A percentile compares a stretch with the other conserved stretches of the same genome.
These are phyloP conservation scores for Cadophora sp. DNA, from an alignment of 2,329 filamentous ascomycete genomes.

Conservation along the genomic window DNA sequence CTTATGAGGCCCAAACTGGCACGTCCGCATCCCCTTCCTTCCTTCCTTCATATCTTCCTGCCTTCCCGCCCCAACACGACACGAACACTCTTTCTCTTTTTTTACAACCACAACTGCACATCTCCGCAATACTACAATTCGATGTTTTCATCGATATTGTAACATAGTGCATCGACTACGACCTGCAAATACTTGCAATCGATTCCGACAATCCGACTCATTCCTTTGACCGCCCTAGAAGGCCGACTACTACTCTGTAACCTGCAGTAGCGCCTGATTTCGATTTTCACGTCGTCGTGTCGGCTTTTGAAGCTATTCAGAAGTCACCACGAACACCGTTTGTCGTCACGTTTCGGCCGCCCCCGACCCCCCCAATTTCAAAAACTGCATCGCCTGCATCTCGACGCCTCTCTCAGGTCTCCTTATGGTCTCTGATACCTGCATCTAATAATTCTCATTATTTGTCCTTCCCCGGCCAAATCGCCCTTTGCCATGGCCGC, in stretches of 20 bases:
- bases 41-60: not conserved
- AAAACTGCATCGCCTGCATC: not conserved
- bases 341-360: slow-evolving; percentile 31
- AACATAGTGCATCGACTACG: slow-evolving; percentile 32
- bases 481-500: slow-evolving; percentile 18
- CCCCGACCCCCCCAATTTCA: not conserved
- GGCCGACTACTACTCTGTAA: slow-evolving; percentile 15
- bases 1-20: slow-evolving; percentile 17
- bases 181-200: slow-evolving; percentile 26
- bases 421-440: slow-evolving; percentile 7
- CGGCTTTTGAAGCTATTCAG: slow-evolving; percentile 43
- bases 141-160: slow-evolving; percentile 37
- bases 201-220: slow-evolving; percentile 26
- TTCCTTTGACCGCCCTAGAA: slow-evolving; percentile 3
- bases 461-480: not conserved
- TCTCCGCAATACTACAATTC: slow-evolving; percentile 39
- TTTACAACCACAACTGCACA: slow-evolving; percentile 34
- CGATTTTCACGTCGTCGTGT: slow-evolving; percentile 21
- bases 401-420: not conserved
- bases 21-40: slow-evolving; percentile 1
- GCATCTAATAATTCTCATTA: not conserved
- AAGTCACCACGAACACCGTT: slow-evolving; percentile 24
- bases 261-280: slow-evolving; percentile 20
- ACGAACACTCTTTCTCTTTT: slow-evolving; percentile 28
- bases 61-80: slow-evolving; percentile 10